These are phyloP conservation scores for Poa pratensis DNA, from an alignment of 176 grass and related monocot species.

Conservation along the genomic window DNA sequence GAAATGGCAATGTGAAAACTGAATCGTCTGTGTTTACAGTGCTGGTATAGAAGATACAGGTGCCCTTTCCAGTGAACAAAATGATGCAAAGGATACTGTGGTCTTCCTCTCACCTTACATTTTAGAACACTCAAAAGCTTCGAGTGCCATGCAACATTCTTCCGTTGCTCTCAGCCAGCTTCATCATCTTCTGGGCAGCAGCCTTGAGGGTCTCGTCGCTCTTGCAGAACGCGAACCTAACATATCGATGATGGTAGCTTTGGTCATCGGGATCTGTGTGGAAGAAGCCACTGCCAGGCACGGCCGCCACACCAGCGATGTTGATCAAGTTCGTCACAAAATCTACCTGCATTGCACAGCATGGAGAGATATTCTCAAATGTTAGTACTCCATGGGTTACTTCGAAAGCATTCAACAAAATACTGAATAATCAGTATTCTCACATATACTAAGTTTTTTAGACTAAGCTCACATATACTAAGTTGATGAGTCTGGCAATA, in stretches of 20 bases:
- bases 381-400: neutral
- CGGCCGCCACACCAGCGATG: conserved; percentile 73
- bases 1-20: neutral
- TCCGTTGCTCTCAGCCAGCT: conserved; percentile 33
- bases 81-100: neutral
- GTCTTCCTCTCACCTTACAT: neutral
- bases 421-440: neutral
- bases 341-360: conserved; percentile 63
- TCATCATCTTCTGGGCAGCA: conserved; percentile 67
- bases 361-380: neutral
- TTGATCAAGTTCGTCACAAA: conserved; percentile 74
- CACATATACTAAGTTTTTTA: too few species aligned
- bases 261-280: conserved; percentile 45
- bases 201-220: conserved; percentile 66
- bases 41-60: neutral
- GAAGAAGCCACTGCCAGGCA: conserved; percentile 89
- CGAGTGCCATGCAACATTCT: neutral
- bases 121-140: neutral
- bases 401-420: neutral
- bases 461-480: too few species aligned
- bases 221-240: conserved; percentile 95
- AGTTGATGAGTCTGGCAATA: conserved; percentile 5
- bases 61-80: neutral
- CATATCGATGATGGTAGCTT: conserved; percentile 53
- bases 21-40: neutral